A percentile compares a stretch with the other conserved stretches of the same genome.
These are phyloP conservation scores for Kuraishia hungarica DNA, from an alignment of 805 yeast genomes.

Conservation along the genomic window DNA sequence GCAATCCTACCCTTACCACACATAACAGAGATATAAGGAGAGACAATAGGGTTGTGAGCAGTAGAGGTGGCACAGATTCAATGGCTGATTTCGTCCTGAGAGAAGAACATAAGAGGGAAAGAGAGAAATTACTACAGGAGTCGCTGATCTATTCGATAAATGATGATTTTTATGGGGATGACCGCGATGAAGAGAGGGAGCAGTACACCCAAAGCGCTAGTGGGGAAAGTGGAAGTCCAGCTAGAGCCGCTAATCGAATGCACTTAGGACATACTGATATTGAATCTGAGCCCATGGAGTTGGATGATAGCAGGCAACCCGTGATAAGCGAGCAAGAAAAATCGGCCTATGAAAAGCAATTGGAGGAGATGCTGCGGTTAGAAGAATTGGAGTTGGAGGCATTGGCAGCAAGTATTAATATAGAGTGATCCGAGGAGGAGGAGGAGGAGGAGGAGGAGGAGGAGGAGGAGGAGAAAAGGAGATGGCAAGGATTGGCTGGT, in stretches of 20 bases:
- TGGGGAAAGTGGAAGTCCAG: no score
- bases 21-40: neutral
- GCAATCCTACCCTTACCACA: neutral
- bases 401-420: slow-evolving; percentile 14
- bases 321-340: neutral
- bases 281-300: neutral
- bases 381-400: slow-evolving; percentile 21
- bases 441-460: no score
- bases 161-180: neutral
- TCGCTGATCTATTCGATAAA: slow-evolving; percentile 6
- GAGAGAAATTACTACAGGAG: slow-evolving; percentile 9
- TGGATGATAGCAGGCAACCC: neutral
- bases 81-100: slow-evolving; percentile 18
- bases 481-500: no score
- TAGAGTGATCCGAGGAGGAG: no score
- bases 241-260: no score
- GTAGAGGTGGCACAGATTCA: slow-evolving; percentile 4
- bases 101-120: slow-evolving; percentile 12
- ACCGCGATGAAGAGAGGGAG: neutral
- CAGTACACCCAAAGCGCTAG: no score
- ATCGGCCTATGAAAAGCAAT: slow-evolving; percentile 6
- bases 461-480: no score
- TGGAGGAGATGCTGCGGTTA: slow-evolving; percentile 18
- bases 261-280: no score
- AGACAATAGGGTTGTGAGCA: neutral